Evolutionary conservation across 2,329 filamentous ascomycete species (phyloP).

Genomic region (Aspergillus pseudonomiae): DNA sequence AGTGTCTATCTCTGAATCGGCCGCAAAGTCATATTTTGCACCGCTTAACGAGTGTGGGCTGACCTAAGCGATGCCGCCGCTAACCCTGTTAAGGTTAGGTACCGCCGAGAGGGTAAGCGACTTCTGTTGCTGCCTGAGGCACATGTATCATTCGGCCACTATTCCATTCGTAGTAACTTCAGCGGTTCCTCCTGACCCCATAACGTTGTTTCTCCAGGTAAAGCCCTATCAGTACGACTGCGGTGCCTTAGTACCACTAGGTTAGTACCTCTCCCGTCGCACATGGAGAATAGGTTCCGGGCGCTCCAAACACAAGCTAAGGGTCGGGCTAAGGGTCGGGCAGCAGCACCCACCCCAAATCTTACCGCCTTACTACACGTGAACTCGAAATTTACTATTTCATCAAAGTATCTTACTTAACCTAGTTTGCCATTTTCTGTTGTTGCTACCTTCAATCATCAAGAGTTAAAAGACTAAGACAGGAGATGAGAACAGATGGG

Average conservation of each 20-base stretch:
- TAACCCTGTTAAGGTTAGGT: not conserved
- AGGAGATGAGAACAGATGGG: conserved; percentile 11
- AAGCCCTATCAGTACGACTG: not conserved
- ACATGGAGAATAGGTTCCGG: too few relatives aligned
- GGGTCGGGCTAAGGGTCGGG: not conserved
- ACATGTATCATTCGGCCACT: not conserved
- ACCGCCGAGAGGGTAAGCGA: conserved; percentile 14
- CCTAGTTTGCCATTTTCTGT: conserved; percentile 6
- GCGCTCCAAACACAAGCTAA: not conserved
- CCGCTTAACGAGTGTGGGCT: conserved; percentile 47
- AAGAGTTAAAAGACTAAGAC: conserved; percentile 1
- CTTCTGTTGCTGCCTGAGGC: conserved; percentile 17
- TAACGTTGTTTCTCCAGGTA: not conserved
- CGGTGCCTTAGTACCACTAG: too few relatives aligned
- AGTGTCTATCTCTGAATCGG: conserved; percentile 43
- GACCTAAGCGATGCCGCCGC: conserved; percentile 42
- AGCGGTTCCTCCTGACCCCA: not conserved
- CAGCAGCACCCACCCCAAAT: not conserved
- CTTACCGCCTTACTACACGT: not conserved
- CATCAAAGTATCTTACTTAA: not conserved
- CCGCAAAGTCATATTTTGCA: conserved; percentile 42
- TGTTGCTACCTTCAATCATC: conserved; percentile 2
- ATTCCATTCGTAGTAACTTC: not conserved
- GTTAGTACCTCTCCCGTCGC: too few relatives aligned
- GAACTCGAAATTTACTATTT: not conserved